phyloP scores from a whole-genome alignment of 139 green algal genomes.

The Edaphochlamys debaryana region DNA sequence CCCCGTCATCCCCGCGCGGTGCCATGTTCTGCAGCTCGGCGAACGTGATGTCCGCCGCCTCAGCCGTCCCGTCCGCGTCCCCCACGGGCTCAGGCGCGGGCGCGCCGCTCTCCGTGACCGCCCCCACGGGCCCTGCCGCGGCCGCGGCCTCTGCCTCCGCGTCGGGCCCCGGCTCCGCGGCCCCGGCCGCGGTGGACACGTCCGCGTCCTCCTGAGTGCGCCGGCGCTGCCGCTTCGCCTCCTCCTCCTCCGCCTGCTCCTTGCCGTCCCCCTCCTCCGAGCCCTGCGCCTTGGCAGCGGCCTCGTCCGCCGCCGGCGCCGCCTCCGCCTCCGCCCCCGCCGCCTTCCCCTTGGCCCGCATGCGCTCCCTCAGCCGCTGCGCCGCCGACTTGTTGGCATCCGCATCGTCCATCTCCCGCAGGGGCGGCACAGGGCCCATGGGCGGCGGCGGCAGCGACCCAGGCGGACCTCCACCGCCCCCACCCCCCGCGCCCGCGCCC shows the following conservation, averaged over 20 bases:
- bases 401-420: slow-evolving; percentile 10
- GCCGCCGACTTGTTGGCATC: slow-evolving; percentile 76
- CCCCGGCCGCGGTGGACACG: slow-evolving; percentile 7
- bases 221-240: slow-evolving; percentile 6
- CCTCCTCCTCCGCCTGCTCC: background rate
- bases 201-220: background rate
- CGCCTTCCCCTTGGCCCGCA: slow-evolving; percentile 33
- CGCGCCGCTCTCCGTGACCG: too few species aligned
- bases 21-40: slow-evolving; percentile 38
- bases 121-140: background rate
- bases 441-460: slow-evolving; percentile 17
- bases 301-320: slow-evolving; percentile 19
- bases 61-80: slow-evolving; percentile 11
- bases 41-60: slow-evolving; percentile 36
- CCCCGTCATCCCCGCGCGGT: slow-evolving; percentile 10
- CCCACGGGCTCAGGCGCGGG: slow-evolving; percentile 21
- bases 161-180: slow-evolving; percentile 33
- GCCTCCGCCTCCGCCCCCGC: slow-evolving; percentile 7
- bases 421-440: background rate
- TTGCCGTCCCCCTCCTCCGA: background rate
- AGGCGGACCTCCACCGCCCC: too few species aligned
- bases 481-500: background rate
- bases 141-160: background rate
- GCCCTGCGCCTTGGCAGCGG: slow-evolving; percentile 20
- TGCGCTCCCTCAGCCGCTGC: slow-evolving; percentile 64